Percentiles rank a stretch among this genome's conserved stretches.
Evolutionary conservation across 805 yeast genomes (phyloP).

Genomic region (Yarrowia sp.): DNA sequence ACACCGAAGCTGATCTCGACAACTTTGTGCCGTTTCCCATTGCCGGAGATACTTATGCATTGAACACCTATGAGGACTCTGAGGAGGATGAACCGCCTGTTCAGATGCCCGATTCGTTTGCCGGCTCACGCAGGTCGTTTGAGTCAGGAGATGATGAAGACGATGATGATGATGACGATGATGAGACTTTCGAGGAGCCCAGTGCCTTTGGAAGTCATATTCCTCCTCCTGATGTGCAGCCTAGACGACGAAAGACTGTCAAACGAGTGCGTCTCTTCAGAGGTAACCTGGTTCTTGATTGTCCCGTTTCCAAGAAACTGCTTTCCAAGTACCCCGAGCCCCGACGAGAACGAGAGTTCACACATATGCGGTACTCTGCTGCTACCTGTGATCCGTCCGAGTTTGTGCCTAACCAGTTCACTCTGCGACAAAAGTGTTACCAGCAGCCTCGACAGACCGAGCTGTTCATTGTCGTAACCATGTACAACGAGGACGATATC

Average conservation of each 20-base stretch:
- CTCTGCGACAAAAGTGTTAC: slow-evolving; percentile 80
- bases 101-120: not conserved
- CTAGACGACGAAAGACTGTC: slow-evolving; percentile 40
- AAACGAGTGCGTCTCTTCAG: slow-evolving; percentile 55
- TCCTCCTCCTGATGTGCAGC: slow-evolving; percentile 37
- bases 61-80: slow-evolving; percentile 38
- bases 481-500: slow-evolving; percentile 86
- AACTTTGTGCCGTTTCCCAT: slow-evolving; percentile 41
- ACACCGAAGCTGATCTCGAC: slow-evolving; percentile 34
- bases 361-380: slow-evolving; percentile 89
- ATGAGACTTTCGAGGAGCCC: slow-evolving; percentile 32
- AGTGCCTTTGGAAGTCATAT: slow-evolving; percentile 29
- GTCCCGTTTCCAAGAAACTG: slow-evolving; percentile 77
- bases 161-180: slow-evolving; percentile 33
- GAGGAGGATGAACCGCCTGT: slow-evolving; percentile 29
- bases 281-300: slow-evolving; percentile 83
- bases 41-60: slow-evolving; percentile 41
- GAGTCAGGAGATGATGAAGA: slow-evolving; percentile 36
- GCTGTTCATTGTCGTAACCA: slow-evolving; percentile 77
- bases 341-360: slow-evolving; percentile 59
- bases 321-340: slow-evolving; percentile 53
- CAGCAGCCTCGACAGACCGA: slow-evolving; percentile 79
- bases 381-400: slow-evolving; percentile 87
- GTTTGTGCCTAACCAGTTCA: slow-evolving; percentile 60
- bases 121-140: slow-evolving; percentile 29